These are phyloP conservation scores for Candida sp. DNA, from an alignment of 1,139 yeast species.

Conservation along the genomic window DNA sequence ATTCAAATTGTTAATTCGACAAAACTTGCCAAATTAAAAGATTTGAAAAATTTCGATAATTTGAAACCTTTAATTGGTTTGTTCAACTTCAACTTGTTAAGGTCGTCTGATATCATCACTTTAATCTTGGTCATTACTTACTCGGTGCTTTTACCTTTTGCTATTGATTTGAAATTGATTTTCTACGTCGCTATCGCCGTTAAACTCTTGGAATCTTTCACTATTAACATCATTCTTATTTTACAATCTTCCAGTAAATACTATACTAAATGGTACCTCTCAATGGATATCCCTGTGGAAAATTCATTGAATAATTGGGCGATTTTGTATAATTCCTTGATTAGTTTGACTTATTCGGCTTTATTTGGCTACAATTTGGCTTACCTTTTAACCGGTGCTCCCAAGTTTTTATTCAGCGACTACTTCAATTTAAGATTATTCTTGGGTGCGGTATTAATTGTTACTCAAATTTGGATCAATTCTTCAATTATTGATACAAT, in stretches of 20 bases:
- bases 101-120: constrained; percentile 65
- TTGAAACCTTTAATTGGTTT: constrained; percentile 62
- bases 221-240: constrained; percentile 51
- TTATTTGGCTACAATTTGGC: constrained; percentile 41
- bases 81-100: constrained; percentile 61
- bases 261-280: constrained; percentile 65
- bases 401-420: constrained; percentile 21
- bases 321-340: constrained; percentile 57
- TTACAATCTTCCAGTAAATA: constrained; percentile 62
- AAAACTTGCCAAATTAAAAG: constrained; percentile 38
- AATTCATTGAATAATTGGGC: constrained; percentile 81
- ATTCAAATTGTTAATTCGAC: constrained; percentile 34
- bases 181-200: constrained; percentile 48
- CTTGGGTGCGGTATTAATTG: constrained; percentile 50
- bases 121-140: constrained; percentile 44
- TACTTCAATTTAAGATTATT: constrained; percentile 59
- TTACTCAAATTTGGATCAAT: constrained; percentile 72
- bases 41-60: constrained; percentile 43
- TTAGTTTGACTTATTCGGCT: constrained; percentile 43
- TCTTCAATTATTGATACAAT: constrained; percentile 68
- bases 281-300: constrained; percentile 64
- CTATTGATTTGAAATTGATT: constrained; percentile 21
- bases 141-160: constrained; percentile 38
- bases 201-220: constrained; percentile 51
- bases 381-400: constrained; percentile 19